Evolutionary conservation across 441 rosid genomes (phyloP), one percentile per base, ranked within the genome.

Genomic region (Arabidopsis hybrid): DNA sequence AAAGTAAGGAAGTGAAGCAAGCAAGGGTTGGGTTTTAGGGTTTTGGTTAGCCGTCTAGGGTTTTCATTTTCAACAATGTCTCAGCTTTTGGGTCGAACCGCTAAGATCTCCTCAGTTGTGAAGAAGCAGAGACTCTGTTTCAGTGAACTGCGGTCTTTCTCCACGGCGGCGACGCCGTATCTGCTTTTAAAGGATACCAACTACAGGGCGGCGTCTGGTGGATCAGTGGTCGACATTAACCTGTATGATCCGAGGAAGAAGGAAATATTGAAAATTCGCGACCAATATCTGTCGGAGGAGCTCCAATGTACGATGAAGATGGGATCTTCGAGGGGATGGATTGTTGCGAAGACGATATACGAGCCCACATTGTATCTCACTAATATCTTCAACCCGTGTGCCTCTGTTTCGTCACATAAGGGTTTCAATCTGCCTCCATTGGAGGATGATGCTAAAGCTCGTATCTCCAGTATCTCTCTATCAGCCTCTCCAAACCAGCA

Each of bases 131-230:
- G 8, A 31, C 32, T 55, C 43, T 67, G 62, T 42, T 29, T 42
- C 53, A 9, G 40, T 21, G n/a, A 5, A 51, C 2, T 13, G 7
- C 71, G 60, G 38, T 35, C 13, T 10, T 38, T 50, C 2, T 36
- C 70, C 47, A 66, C 61, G 61, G 51, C 40, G 39, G n/a, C 51
- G 16, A 67, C 51, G 72, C 63, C 63, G 63, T 68, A 42, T 68
- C 43, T 56, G 43, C 55, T 68, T 6, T 31, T 42, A 4, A 0
- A 6, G 0, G 8, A 11, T 5, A 42, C 34, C 7, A 31, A 31
- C 34, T 0, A 0, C n/a, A 56, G 12, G 38, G 1, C 0, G 53
- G 26, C 0, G 36, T 51, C 21, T 45, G 29, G 29, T 18, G 53
- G 6, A n/a, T 0, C 1, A 0, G 4, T 45, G 14, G 40, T 63